Evolutionary conservation across 163 green algal species (phyloP), one percentile per base, ranked within the genome.

Genomic region (Chlamydomonas reinhardtii): DNA sequence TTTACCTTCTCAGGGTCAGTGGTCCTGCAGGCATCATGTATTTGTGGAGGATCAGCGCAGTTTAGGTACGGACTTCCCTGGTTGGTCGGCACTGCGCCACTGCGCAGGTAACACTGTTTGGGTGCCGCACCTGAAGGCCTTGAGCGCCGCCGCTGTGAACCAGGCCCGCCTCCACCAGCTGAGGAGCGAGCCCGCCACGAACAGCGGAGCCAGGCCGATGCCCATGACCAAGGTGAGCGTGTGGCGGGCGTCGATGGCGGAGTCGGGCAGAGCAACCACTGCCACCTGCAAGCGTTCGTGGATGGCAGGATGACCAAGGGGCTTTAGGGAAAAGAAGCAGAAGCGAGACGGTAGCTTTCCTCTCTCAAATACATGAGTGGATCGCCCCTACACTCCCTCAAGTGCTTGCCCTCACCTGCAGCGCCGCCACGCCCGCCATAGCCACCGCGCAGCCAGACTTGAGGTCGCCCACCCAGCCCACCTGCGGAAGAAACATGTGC

Each of bases 401-500:
- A n/a, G n/a, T n/a, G n/a, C 39, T 48, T 8, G 8, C 8, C 39
- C 5, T 14, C 66, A 85, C 61, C 66, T 85, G 78, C 66, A 85
- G 52, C n/a, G 24, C 19, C 37, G 78, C 66, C 22, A 85, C 78
- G 20, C n/a, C 14, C 0, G 71, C 32, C 66, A 85, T 78, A 52
- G 79, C 68, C 25, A 77, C 29, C 2, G 68, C 68, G 25, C 77
- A 70, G 29, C 68, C 79, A 20, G 39, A 32, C 52, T 85, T 85
- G 24, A 78, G 52, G 32, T 54, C 61, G 79, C 77, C 77, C 31
- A 85, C 79, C 79, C 79, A 85, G 20, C 3, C 31, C 8, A 85
- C 48, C 68, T 78, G 14, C 48, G 39, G 5, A 8, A 48, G 5
- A 48, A 48, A 48, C 5, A 5, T 14, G 39, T 14, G 39, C 5